phyloP scores from a whole-genome alignment of 352 stramenopile genomes.

The Phytophthora ramorum region DNA sequence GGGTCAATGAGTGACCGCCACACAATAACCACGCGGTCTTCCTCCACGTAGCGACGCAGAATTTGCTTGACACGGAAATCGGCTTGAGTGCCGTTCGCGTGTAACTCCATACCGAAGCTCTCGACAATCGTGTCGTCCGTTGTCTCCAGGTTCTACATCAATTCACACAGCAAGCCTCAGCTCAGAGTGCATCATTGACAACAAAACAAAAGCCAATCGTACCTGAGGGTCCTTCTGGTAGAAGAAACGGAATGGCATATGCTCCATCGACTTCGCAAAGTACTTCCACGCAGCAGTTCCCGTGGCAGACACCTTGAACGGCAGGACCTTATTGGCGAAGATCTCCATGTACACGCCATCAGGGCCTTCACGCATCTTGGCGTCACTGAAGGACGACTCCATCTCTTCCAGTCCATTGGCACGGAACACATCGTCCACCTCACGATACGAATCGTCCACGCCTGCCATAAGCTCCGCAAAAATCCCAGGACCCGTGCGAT shows the following conservation, averaged over 20 bases:
- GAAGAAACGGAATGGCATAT: constrained; percentile 47
- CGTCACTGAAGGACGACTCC: constrained; percentile 44
- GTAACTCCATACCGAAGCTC: constrained; percentile 61
- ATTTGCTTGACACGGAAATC: constrained; percentile 69
- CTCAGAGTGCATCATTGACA: neutral
- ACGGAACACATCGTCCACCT: constrained; percentile 47
- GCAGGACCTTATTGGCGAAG: constrained; percentile 55
- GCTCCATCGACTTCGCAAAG: constrained; percentile 51
- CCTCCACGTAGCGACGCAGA: constrained; percentile 51
- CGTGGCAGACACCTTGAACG: constrained; percentile 43
- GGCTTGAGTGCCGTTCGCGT: constrained; percentile 55
- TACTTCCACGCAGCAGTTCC: constrained; percentile 52
- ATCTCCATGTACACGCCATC: constrained; percentile 53
- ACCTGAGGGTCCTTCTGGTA: constrained; percentile 51
- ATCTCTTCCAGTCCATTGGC: constrained; percentile 36
- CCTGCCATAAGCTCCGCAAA: constrained; percentile 47
- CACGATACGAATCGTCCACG: constrained; percentile 42
- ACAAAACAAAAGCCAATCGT: neutral
- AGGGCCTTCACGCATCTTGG: constrained; percentile 43
- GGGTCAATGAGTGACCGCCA: constrained; percentile 67
- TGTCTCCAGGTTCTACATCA: constrained; percentile 29
- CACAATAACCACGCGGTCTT: constrained; percentile 59
- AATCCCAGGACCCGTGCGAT: constrained; percentile 34
- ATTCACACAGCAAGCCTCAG: neutral
- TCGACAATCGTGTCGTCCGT: constrained; percentile 67